Conservation (phyloP, 345 rosid species). For the Litchi chinensis region DNA sequence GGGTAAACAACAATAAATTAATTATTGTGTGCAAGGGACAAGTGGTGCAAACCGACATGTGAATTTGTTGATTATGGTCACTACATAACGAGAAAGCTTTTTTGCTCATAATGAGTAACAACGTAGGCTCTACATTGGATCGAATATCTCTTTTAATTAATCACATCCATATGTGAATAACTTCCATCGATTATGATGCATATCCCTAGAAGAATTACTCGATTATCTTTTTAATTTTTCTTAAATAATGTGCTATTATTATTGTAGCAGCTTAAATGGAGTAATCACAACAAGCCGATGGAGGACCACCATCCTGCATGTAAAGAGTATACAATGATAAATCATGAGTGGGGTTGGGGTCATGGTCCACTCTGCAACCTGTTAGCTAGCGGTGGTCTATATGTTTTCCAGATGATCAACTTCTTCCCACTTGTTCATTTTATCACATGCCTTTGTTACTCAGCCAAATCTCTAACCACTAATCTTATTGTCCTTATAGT, state of each 20-base stretch:
- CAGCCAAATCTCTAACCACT: neutral
- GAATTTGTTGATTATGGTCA: no score
- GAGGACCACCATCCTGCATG: conserved; percentile 5
- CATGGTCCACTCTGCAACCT: neutral
- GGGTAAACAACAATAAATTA: neutral
- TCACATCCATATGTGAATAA: no score
- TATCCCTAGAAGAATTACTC: no score
- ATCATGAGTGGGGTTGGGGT: conserved; percentile 2
- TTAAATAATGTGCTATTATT: neutral
- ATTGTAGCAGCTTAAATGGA: neutral
- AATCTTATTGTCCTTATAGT: no score
- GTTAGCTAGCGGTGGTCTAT: neutral
- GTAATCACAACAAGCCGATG: neutral
- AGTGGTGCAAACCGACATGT: no score
- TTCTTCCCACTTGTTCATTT: conserved; percentile 9
- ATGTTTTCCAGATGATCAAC: neutral
- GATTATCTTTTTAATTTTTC: no score
- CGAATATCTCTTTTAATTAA: no score
- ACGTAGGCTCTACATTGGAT: no score
- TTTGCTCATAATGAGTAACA: no score
- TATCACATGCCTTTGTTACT: neutral
- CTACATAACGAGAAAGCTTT: no score
- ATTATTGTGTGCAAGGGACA: no score
- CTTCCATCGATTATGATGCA: no score
- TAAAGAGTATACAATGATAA: neutral